Evolutionary conservation across 331 rosid species (phyloP), one percentile per base, ranked within the genome.

Genomic region (Rhamnella rubrinervis): DNA sequence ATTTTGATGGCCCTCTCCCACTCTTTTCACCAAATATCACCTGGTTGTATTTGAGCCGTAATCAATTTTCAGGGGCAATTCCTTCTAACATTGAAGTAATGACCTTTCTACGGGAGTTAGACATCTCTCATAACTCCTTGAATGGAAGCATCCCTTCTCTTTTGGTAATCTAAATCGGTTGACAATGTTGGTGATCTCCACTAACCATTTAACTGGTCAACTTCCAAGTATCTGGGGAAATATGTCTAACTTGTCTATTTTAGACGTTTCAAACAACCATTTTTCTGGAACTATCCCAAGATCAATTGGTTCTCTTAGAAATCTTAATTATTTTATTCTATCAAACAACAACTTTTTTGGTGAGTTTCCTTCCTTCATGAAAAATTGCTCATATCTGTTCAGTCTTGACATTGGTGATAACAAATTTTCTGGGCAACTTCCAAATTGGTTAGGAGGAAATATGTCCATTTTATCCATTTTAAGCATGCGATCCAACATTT

Each of bases 371-470:
- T 25, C 16, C 1, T 21, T 51, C 19, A 0, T 71, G 70, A 58
- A 23, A 18, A 67, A 80, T 46, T 77, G 68, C 15, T 61, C 21
- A 7, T 1, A 6, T 2, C 17, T 89, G 7, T 0, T 2, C 2
- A 35, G 72, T 44, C 8, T 86, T 51, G 84, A 86, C 56, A 63
- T 89, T 4, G 75, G 80, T 10, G 78, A 67, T 23, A 86, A 89
- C 65, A 28, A 70, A 8, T 47, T 89, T 9, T 35, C 41, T 14
- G 92, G 90, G 1, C 28, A 2, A 18, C 46, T 84, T 55, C 86
- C 89, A 13, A 5, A 65, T 15, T 78, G 83, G 82, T 6, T 83
- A 11, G 83, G 82, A 1, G 12, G 65, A 7, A 64, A 20, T 2
- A 52, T 55, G 41, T 1, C 6, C 1, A 55, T 0, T 6, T 2